Conservation (phyloP, 1,284 basidiomycete species). For the Rhodotorula mucilaginosa region DNA sequence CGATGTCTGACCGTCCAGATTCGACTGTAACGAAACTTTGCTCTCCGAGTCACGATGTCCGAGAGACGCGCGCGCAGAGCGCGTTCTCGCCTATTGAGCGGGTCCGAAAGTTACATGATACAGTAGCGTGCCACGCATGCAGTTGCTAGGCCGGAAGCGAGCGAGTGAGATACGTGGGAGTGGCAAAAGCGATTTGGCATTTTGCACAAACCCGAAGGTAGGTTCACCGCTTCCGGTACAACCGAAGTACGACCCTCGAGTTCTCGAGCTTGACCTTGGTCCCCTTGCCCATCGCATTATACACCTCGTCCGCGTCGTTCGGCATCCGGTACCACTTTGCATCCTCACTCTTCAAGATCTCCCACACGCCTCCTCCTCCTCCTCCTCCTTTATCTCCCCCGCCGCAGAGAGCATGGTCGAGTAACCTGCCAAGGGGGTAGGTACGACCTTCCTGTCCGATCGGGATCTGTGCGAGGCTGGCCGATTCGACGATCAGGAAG, state of each 20-base stretch:
- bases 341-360: constrained; percentile 26
- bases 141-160: too few species aligned
- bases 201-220: background rate
- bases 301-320: constrained; percentile 21
- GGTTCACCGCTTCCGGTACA: constrained; percentile 21
- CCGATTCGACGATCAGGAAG: constrained; percentile 38
- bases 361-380: constrained; percentile 16
- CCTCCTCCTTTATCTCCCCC: background rate
- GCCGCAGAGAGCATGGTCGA: constrained; percentile 34
- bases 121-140: too few species aligned
- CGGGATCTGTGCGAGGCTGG: constrained; percentile 30
- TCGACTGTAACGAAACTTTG: background rate
- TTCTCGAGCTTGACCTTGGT: constrained; percentile 34
- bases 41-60: background rate
- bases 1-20: background rate
- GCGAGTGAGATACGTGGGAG: too few species aligned
- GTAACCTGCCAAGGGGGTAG: constrained; percentile 32
- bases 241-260: constrained; percentile 29
- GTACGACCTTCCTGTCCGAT: constrained; percentile 25
- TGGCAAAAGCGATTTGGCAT: too few species aligned
- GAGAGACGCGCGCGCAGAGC: background rate
- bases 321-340: constrained; percentile 37
- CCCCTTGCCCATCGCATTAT: constrained; percentile 17
- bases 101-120: too few species aligned
- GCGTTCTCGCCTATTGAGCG: too few species aligned